These are phyloP conservation scores for Pseudozyma sp. DNA, from an alignment of 1,284 basidiomycete species.

Conservation along the genomic window DNA sequence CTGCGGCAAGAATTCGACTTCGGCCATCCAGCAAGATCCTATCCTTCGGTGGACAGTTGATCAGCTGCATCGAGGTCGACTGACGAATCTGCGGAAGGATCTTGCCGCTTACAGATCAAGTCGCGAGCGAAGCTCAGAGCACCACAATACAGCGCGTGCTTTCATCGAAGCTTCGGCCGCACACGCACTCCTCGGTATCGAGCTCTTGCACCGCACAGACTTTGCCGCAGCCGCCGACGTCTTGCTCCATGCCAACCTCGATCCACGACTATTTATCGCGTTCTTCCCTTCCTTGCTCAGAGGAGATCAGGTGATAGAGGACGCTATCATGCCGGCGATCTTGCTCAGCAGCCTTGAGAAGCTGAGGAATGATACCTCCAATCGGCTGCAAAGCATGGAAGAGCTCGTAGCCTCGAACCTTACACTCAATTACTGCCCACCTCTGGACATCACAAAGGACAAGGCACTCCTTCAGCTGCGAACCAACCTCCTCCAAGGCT, in stretches of 20 bases:
- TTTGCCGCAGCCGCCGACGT: slow-evolving; percentile 35
- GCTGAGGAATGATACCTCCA: slow-evolving; percentile 3
- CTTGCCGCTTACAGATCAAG: slow-evolving; percentile 11
- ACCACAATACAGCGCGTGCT: neutral
- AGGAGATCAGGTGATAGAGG: neutral
- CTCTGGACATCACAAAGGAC: slow-evolving; percentile 30
- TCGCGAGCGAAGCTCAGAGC: neutral
- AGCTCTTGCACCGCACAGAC: slow-evolving; percentile 36
- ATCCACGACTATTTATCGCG: slow-evolving; percentile 44
- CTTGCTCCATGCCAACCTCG: slow-evolving; percentile 30
- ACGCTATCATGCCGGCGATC: slow-evolving; percentile 30
- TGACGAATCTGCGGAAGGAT: slow-evolving; percentile 20
- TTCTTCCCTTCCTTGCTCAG: slow-evolving; percentile 23
- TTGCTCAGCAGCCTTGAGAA: slow-evolving; percentile 17
- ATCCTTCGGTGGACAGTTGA: slow-evolving; percentile 22
- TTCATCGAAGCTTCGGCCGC: slow-evolving; percentile 25
- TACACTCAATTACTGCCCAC: slow-evolving; percentile 53
- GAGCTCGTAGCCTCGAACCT: slow-evolving; percentile 39
- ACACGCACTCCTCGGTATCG: slow-evolving; percentile 38
- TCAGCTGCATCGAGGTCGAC: slow-evolving; percentile 33
- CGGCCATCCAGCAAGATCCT: slow-evolving; percentile 26
- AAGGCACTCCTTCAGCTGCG: slow-evolving; percentile 22
- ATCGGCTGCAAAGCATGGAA: slow-evolving; percentile 25
- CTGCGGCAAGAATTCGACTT: slow-evolving; percentile 41
- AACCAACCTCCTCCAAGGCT: slow-evolving; percentile 10